Base-by-base conservation (phyloP, 2,329 filamentous ascomycete genomes). In the Hortaea werneckii region DNA sequence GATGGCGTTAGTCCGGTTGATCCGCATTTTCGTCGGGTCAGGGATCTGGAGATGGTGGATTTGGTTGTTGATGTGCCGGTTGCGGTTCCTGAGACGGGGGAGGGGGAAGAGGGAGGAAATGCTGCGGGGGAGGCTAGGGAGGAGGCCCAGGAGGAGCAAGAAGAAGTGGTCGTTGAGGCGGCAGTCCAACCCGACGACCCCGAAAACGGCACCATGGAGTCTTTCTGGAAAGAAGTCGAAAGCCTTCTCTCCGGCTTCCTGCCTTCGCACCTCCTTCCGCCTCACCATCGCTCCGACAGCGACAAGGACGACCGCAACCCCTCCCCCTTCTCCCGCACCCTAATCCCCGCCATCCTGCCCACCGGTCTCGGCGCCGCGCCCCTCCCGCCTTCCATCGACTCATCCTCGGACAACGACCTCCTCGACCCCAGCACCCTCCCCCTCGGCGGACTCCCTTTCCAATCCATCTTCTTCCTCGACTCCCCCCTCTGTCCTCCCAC, bases 21-120 rank as follows among this genome's bases (percentile, higher is more conserved):
- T 64, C 85, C 88, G 10, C 82, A 89, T 47, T 95, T 95, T 63
- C 85, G 82, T 7, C 78, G 86, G 28, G 73, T 89, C 27, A 79
- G 85, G 40, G 86, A 95, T 57, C 66, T 78, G 4, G 74, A 84
- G 46, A 76, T 82, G 51, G 71, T 94, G 42, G 86, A 94, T 55
- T 65, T 95, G 37, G 74, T 89, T 48, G 64, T 92, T 44, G 81
- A 85, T 41, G 47, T 57, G 5, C 47, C 53, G 5, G 35, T 49
- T 10, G n/a, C 3, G 9, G 42, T 3, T 10, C 12, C 27, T 37
- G 12, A 5, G n/a, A 12, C 6, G 28, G 40, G n/a, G 9, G 44
- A 12, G 10, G 47, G 32, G 20, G 40, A 41, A n/a, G n/a, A n/a
- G n/a, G n/a, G n/a, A n/a, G n/a, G n/a, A n/a, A n/a, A n/a, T n/a